Percentiles rank a stretch among this genome's conserved stretches.
Conservation (phyloP, 1,284 basidiomycete species). For the Ceratobasidium sp. region DNA sequence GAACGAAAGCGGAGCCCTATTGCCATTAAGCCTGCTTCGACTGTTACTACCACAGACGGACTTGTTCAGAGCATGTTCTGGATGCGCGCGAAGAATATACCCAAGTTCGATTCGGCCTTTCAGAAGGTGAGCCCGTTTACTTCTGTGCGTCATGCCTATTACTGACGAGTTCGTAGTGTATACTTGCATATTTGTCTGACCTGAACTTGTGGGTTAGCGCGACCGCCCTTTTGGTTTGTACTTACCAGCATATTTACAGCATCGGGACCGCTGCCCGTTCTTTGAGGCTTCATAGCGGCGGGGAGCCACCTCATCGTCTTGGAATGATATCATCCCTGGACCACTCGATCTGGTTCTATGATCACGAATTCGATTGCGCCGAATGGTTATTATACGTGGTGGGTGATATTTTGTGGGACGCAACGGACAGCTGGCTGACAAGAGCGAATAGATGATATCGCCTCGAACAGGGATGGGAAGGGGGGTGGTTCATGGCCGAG, state of each 20-base stretch:
- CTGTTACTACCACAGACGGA: conserved; percentile 40
- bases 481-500: conserved; percentile 75
- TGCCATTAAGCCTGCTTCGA: conserved; percentile 61
- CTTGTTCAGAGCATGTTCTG: conserved; percentile 70
- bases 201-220: conserved; percentile 68
- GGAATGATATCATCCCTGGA: conserved; percentile 85
- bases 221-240: neutral
- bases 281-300: conserved; percentile 65
- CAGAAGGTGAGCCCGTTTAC: conserved; percentile 69
- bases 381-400: conserved; percentile 85
- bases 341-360: conserved; percentile 85
- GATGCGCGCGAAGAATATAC: conserved; percentile 71
- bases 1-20: conserved; percentile 76
- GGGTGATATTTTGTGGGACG: conserved; percentile 46
- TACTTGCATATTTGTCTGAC: conserved; percentile 87
- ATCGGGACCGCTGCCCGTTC: conserved; percentile 71
- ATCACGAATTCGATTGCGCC: conserved; percentile 74
- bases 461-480: conserved; percentile 75
- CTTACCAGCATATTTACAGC: conserved; percentile 53
- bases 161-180: conserved; percentile 62
- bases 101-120: conserved; percentile 71
- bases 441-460: conserved; percentile 61
- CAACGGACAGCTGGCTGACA: neutral
- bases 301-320: conserved; percentile 59
- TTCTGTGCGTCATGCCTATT: neutral